Base-by-base conservation (phyloP, 2,329 filamentous ascomycete species). In the Colletotrichum aenigma region DNA sequence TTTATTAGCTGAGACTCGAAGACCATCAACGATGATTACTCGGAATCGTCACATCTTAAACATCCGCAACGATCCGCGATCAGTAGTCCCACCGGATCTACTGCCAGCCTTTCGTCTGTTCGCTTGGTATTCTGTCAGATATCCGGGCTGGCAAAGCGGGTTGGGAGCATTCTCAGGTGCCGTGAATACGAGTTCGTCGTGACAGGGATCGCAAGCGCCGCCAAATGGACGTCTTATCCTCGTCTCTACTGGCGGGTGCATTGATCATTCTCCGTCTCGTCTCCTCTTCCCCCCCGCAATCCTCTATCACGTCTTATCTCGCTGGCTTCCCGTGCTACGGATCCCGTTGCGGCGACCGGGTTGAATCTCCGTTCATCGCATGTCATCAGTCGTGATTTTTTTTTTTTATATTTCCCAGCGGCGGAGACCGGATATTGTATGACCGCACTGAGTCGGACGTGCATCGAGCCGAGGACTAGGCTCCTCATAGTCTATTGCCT, bases 261-360 rank as follows among this genome's bases (percentile, higher is more conserved):
- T 73, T 73, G 73, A 65, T 65, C 70, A 30, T 60, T 75, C 70
- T 73, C 73, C 65, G 73, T 75, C 73, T 75, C 73, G 70, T 68
- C 73, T 75, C 58, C 43, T 68, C 62, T 36, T 52, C 21, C 26
- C 64, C 73, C 64, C 70, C 73, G 73, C 73, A 75, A 73, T 73
- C 69, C 73, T 75, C 73, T 75, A 75, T 75, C 73, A 75, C 73
- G 73, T 73, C 73, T 75, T 75, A 75, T 75, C 73, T 75, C 58
- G 73, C 70, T 73, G 69, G 64, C 70, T 65, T 73, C 73, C 73
- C 70, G 73, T 75, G 64, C 73, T 75, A 52, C 70, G 58, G 62
- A 52, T 73, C 32, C 64, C 32, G 48, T 58, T 64, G 62, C 73
- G 56, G 56, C 36, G 72, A 38, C 30, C 61, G 36, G 52, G 36